phyloP scores from a whole-genome alignment of 768 basidiomycete species.

The Astraeus odoratus region DNA sequence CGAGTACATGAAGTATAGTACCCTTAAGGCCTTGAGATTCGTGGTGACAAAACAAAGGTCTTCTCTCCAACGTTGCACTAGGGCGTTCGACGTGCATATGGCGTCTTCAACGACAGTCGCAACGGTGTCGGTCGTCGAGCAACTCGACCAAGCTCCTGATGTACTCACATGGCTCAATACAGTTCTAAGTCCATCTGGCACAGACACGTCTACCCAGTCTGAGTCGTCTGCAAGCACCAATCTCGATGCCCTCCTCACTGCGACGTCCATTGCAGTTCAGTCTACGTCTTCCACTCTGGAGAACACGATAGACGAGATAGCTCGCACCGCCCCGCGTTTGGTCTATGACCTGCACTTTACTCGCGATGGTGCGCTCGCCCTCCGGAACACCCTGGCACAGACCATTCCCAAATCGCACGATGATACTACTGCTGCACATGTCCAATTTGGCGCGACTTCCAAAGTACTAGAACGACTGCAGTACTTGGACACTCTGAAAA shows the following conservation, averaged over 20 bases:
- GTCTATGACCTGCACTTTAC: constrained; percentile 97
- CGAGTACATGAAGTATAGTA: constrained; percentile 20
- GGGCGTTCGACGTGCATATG: constrained; percentile 10
- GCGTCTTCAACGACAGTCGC: constrained; percentile 16
- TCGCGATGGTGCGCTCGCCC: constrained; percentile 79
- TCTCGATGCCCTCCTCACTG: constrained; percentile 66
- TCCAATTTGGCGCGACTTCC: constrained; percentile 42
- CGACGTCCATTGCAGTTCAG: constrained; percentile 81
- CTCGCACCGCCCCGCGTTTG: constrained; percentile 82
- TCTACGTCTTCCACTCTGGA: constrained; percentile 87
- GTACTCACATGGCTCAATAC: constrained; percentile 70
- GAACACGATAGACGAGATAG: constrained; percentile 86
- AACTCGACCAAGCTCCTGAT: constrained; percentile 56
- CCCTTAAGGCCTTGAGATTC: neutral
- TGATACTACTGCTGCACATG: neutral
- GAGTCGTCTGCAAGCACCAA: constrained; percentile 59
- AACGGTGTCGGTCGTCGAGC: constrained; percentile 39
- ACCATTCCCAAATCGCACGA: constrained; percentile 19
- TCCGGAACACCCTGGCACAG: constrained; percentile 59
- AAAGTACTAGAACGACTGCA: constrained; percentile 70
- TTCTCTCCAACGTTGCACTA: too few relatives aligned
- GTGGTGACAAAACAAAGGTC: too few relatives aligned
- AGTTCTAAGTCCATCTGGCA: constrained; percentile 30
- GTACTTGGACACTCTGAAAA: constrained; percentile 75
- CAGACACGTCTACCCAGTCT: too few relatives aligned